Conservation (phyloP, 2,329 filamentous ascomycete genomes). For the Ceratocystis diversiconidia region DNA sequence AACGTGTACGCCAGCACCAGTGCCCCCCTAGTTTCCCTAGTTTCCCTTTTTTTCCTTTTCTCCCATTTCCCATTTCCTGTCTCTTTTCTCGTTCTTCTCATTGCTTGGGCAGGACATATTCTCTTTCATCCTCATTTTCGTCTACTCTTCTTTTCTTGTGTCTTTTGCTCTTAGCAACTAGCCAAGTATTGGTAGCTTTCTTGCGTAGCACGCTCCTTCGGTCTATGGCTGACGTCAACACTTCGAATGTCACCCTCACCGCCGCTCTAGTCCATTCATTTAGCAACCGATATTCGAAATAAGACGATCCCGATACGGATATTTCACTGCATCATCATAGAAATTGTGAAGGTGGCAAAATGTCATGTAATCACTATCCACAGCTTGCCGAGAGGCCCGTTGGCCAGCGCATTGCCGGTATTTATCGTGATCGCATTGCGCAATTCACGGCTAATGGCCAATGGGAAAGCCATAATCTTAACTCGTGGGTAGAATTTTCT, state of each 20-base stretch:
- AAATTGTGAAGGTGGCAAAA: background rate
- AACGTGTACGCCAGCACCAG: too few relatives aligned
- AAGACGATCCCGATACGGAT: background rate
- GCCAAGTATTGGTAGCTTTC: too few relatives aligned
- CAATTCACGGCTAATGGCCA: constrained; percentile 70
- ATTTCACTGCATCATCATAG: background rate
- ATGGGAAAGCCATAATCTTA: constrained; percentile 60
- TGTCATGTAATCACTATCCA: constrained; percentile 30
- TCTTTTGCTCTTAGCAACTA: too few relatives aligned
- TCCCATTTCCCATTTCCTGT: background rate
- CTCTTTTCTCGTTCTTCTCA: background rate
- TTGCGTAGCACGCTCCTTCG: background rate
- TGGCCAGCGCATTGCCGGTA: constrained; percentile 68
- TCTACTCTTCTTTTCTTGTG: too few relatives aligned
- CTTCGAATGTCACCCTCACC: background rate
- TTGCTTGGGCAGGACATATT: background rate
- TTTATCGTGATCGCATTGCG: constrained; percentile 71
- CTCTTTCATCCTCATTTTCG: background rate
- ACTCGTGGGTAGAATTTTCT: constrained; percentile 38
- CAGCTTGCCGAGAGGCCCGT: constrained; percentile 38
- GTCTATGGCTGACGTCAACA: background rate
- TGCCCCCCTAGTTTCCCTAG: background rate
- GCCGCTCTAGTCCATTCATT: background rate
- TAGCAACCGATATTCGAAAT: background rate
- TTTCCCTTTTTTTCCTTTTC: background rate